A percentile compares a stretch with the other conserved stretches of the same genome.
phyloP scores from a whole-genome alignment of 1,284 basidiomycete species.

The Vanrija pseudolonga region DNA sequence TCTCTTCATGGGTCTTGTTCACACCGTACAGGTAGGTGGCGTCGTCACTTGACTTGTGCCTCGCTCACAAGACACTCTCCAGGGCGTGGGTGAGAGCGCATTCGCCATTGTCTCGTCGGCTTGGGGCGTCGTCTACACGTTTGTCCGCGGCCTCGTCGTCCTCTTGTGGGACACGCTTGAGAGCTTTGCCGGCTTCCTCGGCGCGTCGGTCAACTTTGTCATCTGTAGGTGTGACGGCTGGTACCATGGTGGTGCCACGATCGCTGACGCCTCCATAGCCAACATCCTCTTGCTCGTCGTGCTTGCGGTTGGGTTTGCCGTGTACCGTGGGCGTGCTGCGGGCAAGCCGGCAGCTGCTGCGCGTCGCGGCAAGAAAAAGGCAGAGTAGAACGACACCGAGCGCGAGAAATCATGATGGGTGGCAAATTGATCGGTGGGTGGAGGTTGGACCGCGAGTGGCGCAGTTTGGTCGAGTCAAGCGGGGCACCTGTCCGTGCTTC shows the following conservation, averaged over 20 bases:
- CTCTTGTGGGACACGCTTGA: conserved; percentile 29
- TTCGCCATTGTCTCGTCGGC: conserved; percentile 24
- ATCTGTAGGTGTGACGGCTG: conserved; percentile 25
- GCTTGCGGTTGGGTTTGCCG: conserved; percentile 20
- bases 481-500: not conserved
- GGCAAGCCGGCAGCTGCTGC: conserved; percentile 3
- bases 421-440: not conserved
- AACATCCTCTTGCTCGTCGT: conserved; percentile 38
- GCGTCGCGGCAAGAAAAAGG: conserved; percentile 8
- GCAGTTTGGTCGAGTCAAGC: not conserved
- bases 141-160: conserved; percentile 27
- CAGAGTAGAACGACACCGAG: not conserved
- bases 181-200: conserved; percentile 31
- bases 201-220: conserved; percentile 35
- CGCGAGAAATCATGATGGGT: not conserved
- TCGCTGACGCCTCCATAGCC: conserved; percentile 18
- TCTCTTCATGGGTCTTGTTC: conserved; percentile 25
- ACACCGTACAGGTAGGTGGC: conserved; percentile 28
- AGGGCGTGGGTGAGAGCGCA: conserved; percentile 32
- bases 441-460: too few species aligned
- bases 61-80: not conserved
- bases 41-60: not conserved
- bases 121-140: conserved; percentile 27
- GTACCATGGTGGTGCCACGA: not conserved
- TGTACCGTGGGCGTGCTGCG: conserved; percentile 26